These are phyloP conservation scores for Rubia yunnanensis DNA, from an alignment of 257 asterid species.

Conservation along the genomic window DNA sequence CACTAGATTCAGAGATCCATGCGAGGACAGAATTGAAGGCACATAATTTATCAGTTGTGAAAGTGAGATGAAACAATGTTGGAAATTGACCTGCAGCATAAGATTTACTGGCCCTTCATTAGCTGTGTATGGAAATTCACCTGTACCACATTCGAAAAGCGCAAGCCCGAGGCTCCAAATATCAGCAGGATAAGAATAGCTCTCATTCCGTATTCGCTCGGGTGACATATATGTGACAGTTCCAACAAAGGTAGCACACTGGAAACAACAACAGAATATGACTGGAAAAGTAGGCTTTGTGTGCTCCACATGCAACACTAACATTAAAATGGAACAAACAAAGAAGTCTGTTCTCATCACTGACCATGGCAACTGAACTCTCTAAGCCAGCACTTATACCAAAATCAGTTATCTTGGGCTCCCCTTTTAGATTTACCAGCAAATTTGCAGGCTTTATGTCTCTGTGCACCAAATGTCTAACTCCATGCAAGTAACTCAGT, in stretches of 20 bases:
- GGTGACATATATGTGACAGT: conserved; percentile 99
- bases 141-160: conserved; percentile 96
- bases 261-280: conserved; percentile 20
- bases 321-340: not conserved
- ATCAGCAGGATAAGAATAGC: conserved; percentile 95
- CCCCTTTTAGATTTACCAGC: conserved; percentile 91
- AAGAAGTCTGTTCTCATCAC: conserved; percentile 19
- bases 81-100: conserved; percentile 77
- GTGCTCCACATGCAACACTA: not conserved
- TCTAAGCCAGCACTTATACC: conserved; percentile 98
- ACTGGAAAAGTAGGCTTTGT: conserved; percentile 5
- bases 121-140: conserved; percentile 91
- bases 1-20: not conserved
- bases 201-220: conserved; percentile 90
- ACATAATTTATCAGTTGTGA: not conserved
- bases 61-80: not conserved
- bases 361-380: conserved; percentile 96
- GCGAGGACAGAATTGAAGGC: not conserved
- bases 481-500: conserved; percentile 86
- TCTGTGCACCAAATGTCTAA: conserved; percentile 89
- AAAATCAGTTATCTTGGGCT: conserved; percentile 96
- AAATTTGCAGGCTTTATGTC: conserved; percentile 98
- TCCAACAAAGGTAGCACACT: conserved; percentile 99
- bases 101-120: conserved; percentile 97
- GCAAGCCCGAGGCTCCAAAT: conserved; percentile 99